Base-by-base conservation (phyloP, 129 eudicot genomes). In the Deinandra increscens region DNA sequence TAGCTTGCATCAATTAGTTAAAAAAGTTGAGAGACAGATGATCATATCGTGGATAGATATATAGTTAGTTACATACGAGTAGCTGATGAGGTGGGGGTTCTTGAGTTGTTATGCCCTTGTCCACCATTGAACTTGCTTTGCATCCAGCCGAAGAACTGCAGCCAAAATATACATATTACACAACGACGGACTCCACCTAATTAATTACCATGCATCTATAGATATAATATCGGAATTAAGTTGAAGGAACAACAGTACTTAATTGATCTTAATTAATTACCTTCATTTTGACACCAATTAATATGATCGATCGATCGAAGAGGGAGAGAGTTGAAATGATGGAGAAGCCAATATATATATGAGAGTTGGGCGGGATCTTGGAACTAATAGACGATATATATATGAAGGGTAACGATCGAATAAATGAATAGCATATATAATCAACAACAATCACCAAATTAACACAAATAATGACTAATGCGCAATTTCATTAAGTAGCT, bases 121-220 rank as follows among this genome's bases (percentile, higher is more conserved):
- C 70, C 86, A 53, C 84, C 85, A 66, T 61, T 80, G 75, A 91
- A 49, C 83, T 82, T 91, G 66, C 53, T 86, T 34, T 91, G 95
- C 89, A 92, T 78, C 98, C 98, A 92, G 19, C 72, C 77, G 70
- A 92, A 86, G 82, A 92, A 81, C 98, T 92, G 86, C 85, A 88
- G 44, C 48, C 69, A 78, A 33, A 44, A 68, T 68, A 74, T n/a
- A n/a, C n/a, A n/a, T 36, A 63, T 20, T 45, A 78, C 38, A 77
- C 46, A 12, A n/a, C n/a, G n/a, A n/a, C n/a, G n/a, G n/a, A n/a
- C n/a, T n/a, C n/a, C n/a, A n/a, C n/a, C n/a, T n/a, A n/a, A n/a
- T n/a, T n/a, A n/a, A n/a, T n/a, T n/a, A n/a, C n/a, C n/a, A n/a
- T n/a, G n/a, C n/a, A n/a, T n/a, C n/a, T n/a, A n/a, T n/a, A n/a